Evolutionary conservation across 306 rosid genomes (phyloP), one percentile per base, ranked within the genome.

Genomic region (Fagus sylvatica): DNA sequence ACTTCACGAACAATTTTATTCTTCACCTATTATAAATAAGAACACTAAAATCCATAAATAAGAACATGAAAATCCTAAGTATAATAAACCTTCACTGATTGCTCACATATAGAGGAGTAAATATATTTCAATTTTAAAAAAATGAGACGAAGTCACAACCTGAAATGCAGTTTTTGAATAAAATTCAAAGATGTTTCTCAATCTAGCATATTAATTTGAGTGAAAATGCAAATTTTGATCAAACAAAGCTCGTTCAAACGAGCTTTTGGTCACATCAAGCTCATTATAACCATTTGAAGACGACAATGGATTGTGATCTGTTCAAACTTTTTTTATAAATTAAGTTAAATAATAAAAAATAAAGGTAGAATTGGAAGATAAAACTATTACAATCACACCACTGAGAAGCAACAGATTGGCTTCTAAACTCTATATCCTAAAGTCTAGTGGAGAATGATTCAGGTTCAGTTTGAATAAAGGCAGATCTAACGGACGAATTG

Each of bases 1-100:
- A 89, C 91, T 79, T 95, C 98, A 22, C 95, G 97, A 54, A 95
- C 98, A 87, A 90, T 80, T 86, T 92, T 95, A 76, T 92, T 95
- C 87, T 87, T 95, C 83, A 95, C 93, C 98, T 95, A 73, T 72
- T 43, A 71, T 57, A 64, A 36, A 84, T 57, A 64, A 36, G 82
- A 54, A 61, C 49, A 71, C 28, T 0, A 22, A 22, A 74, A 69
- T 19, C 36, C 16, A 6, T 48, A 48, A 28, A 72, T 67, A 33
- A 73, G 2, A 53, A 22, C 70, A 84, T 37, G 33, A 57, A 28
- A 54, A 32, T 41, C 36, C 37, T n/a, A 13, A 48, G 46, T 30
- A 53, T 15, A 76, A 53, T 53, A 37, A 66, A 66, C 37, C 28
- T 72, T 72, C 16, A 2, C 51, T 46, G 51, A 33, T 0, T 16